Evolutionary conservation across 306 rosid genomes (phyloP).

Genomic region (Boehmeria nivea): DNA sequence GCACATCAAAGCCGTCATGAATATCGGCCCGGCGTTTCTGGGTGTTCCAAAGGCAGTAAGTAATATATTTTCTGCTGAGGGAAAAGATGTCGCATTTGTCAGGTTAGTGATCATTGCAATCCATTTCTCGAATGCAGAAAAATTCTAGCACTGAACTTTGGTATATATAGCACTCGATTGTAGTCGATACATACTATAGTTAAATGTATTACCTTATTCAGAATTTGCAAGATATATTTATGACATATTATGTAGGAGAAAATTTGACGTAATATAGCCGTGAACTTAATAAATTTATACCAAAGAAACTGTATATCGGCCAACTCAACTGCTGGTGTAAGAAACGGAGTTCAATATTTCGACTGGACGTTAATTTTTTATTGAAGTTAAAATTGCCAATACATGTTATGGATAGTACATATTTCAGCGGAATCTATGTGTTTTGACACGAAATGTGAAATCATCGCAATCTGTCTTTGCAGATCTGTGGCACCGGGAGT

Average conservation of each 20-base stretch:
- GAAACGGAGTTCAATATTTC: too few species aligned
- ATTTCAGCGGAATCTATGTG: neutral
- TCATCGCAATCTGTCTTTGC: neutral
- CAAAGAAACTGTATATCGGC: too few species aligned
- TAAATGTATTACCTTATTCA: too few species aligned
- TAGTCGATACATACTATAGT: neutral
- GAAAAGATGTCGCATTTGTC: constrained; percentile 37
- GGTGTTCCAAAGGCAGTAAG: constrained; percentile 70
- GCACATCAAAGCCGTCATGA: constrained; percentile 78
- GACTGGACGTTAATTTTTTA: too few species aligned
- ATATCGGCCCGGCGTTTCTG: constrained; percentile 63
- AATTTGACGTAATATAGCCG: too few species aligned
- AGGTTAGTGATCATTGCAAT: constrained; percentile 43
- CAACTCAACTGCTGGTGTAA: too few species aligned
- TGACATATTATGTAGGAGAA: too few species aligned
- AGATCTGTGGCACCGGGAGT: constrained; percentile 64
- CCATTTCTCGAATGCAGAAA: constrained; percentile 14
- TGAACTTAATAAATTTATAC: too few species aligned
- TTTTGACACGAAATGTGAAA: too few species aligned
- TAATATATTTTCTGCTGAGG: constrained; percentile 57
- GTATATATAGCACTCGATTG: neutral
- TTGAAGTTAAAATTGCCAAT: neutral
- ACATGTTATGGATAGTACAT: neutral
- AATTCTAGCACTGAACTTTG: constrained; percentile 12
- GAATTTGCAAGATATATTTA: too few species aligned